Percentiles rank a stretch among this genome's conserved stretches.
phyloP scores from a whole-genome alignment of 139 green algal genomes.

The Chlamydomonas urium region DNA sequence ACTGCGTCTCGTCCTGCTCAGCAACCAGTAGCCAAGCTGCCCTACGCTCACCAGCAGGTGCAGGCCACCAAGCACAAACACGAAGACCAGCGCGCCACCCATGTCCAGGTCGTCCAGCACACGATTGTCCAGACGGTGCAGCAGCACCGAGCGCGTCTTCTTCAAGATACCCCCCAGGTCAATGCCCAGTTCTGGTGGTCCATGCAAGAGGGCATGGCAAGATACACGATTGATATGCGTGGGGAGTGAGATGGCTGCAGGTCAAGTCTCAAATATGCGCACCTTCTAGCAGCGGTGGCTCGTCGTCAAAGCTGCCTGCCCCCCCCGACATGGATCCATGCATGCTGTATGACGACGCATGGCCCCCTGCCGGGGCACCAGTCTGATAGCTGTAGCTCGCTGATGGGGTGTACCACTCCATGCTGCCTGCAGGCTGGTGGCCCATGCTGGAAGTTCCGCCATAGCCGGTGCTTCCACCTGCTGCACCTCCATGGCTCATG shows the following conservation, averaged over 20 bases:
- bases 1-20: too few relatives aligned
- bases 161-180: conserved; percentile 78
- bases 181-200: conserved; percentile 84
- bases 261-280: background rate
- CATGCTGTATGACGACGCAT: too few relatives aligned
- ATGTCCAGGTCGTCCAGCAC: conserved; percentile 80
- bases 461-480: too few relatives aligned
- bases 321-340: background rate
- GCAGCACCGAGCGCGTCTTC: conserved; percentile 66
- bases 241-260: background rate
- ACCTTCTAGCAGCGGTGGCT: conserved; percentile 84
- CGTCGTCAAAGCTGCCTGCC: conserved; percentile 69
- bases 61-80: conserved; percentile 62
- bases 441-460: too few relatives aligned
- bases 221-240: background rate
- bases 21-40: too few relatives aligned
- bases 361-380: too few relatives aligned
- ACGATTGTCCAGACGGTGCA: conserved; percentile 50
- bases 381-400: conserved; percentile 12
- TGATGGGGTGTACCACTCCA: conserved; percentile 43
- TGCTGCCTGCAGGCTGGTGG: too few relatives aligned
- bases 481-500: too few relatives aligned
- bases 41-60: conserved; percentile 85
- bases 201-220: background rate
- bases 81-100: conserved; percentile 83